Evolutionary conservation across 228 moss, liverwort and hornwort genomes (phyloP).

Genomic region (Sphagnum magellanicum): DNA sequence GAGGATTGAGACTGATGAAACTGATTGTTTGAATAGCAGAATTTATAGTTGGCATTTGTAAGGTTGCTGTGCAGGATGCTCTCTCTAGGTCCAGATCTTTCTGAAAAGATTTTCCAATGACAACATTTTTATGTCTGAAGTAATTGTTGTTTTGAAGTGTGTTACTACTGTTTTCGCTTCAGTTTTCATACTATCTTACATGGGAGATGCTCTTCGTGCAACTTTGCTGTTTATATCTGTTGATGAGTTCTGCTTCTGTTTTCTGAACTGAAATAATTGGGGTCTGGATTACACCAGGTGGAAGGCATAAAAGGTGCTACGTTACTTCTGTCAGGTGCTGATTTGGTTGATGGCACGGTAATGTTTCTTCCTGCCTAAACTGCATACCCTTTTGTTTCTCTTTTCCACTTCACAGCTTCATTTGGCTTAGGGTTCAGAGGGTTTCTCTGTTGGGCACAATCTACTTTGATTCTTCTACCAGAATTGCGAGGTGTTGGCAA

Average conservation of each 20-base stretch:
- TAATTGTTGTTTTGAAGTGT: no score
- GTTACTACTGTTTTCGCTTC: no score
- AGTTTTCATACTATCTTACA: no score
- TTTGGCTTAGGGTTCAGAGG: background rate
- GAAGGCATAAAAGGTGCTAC: constrained; percentile 87
- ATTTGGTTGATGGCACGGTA: constrained; percentile 80
- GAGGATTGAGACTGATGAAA: background rate
- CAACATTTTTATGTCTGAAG: no score
- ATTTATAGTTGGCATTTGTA: background rate
- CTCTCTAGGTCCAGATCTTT: no score
- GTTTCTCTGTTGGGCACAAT: background rate
- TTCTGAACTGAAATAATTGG: background rate
- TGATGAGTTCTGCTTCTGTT: no score
- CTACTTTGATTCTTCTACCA: background rate
- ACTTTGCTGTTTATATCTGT: no score
- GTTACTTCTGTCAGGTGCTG: constrained; percentile 87
- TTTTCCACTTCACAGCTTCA: background rate
- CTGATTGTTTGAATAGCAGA: background rate
- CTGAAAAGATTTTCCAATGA: no score
- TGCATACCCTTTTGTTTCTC: background rate
- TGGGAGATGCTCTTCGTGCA: no score
- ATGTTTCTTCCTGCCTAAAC: background rate
- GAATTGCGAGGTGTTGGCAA: background rate
- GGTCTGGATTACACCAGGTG: constrained; percentile 28
- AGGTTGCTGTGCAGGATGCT: background rate